Base-by-base conservation (phyloP, 176 grass and related monocot genomes). In the Tillandsia fasciculata region DNA sequence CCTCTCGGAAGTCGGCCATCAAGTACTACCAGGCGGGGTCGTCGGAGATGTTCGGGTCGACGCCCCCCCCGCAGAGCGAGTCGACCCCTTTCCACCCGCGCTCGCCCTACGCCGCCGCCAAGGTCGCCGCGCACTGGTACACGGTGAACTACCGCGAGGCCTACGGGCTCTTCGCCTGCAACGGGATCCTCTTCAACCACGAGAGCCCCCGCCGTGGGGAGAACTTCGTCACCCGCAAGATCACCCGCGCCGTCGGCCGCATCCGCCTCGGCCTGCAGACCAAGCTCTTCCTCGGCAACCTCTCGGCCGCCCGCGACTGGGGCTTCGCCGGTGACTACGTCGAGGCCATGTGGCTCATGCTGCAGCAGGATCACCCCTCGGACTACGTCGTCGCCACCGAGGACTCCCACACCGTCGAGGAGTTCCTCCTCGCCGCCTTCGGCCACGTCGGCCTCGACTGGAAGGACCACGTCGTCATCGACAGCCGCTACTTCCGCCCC, bases 161-260 rank as follows among this genome's bases (percentile, higher is more conserved):
- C 0, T 99, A 99, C 61, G 84, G 81, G 8, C 70, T 99, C 56
- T 99, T 93, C 65, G 84, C 94, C 26, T 99, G 94, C 84, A 93
- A 93, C 64, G 89, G 94, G n/a, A 84, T 99, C 65, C 94, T 99
- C 69, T 99, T 99, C 89, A 99, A 99, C 81, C 89, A 99, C 52
- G 94, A 99, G 89, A 93, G 89, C 1, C 94, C 94, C 0, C 86
- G 94, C 51, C 89, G 94, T 5, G 94, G 94, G 1, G 89, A 99
- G 89, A 99, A 99, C 89, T 99, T 99, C 65, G 94, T 99, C 67
- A 99, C 94, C 47, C 84, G 94, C 77, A 99, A 99, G 89, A 99
- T 99, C 82, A 99, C 94, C 65, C 84, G 94, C 8, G 94, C 94
- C 63, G 49, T 99, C 18, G 94, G 89, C 22, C 89, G 89, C 64